These are phyloP conservation scores for Cladorrhinum sp. DNA, from an alignment of 2,329 filamentous ascomycete genomes.

Conservation along the genomic window DNA sequence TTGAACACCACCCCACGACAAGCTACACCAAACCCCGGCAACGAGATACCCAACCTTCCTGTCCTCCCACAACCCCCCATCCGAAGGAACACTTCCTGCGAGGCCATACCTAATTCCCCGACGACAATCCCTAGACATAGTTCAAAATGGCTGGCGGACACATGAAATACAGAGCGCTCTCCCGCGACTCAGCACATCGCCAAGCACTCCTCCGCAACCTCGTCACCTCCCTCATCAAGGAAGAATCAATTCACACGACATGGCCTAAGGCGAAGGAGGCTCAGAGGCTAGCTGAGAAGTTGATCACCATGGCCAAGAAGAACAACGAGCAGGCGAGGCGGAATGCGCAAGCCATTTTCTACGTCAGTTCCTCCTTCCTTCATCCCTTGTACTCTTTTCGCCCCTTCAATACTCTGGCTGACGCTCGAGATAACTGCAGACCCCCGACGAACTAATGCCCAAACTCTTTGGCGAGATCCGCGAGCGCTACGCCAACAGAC, in stretches of 20 bases:
- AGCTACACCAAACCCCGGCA: neutral
- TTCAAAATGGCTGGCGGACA: slow-evolving; percentile 80
- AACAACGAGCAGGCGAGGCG: slow-evolving; percentile 79
- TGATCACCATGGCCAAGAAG: slow-evolving; percentile 90
- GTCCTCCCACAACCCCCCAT: neutral
- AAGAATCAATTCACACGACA: slow-evolving; percentile 92
- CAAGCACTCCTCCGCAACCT: slow-evolving; percentile 92
- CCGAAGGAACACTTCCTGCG: neutral
- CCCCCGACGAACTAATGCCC: slow-evolving; percentile 66
- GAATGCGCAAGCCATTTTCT: slow-evolving; percentile 78
- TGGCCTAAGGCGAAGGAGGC: slow-evolving; percentile 97
- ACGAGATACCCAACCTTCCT: neutral
- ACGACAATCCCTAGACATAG: slow-evolving; percentile 10
- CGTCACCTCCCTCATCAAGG: slow-evolving; percentile 88
- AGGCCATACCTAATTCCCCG: neutral
- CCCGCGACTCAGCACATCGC: slow-evolving; percentile 81
- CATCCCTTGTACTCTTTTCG: slow-evolving; percentile 39
- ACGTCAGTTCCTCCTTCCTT: slow-evolving; percentile 60
- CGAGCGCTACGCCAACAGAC: slow-evolving; percentile 72
- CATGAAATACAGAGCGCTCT: slow-evolving; percentile 85
- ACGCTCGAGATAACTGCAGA: slow-evolving; percentile 43
- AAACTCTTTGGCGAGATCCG: slow-evolving; percentile 86
- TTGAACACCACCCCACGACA: neutral
- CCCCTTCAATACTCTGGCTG: neutral
- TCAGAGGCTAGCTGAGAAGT: slow-evolving; percentile 86